phyloP scores from a whole-genome alignment of 148 eudicot genomes.

The Oxyria digyna region DNA sequence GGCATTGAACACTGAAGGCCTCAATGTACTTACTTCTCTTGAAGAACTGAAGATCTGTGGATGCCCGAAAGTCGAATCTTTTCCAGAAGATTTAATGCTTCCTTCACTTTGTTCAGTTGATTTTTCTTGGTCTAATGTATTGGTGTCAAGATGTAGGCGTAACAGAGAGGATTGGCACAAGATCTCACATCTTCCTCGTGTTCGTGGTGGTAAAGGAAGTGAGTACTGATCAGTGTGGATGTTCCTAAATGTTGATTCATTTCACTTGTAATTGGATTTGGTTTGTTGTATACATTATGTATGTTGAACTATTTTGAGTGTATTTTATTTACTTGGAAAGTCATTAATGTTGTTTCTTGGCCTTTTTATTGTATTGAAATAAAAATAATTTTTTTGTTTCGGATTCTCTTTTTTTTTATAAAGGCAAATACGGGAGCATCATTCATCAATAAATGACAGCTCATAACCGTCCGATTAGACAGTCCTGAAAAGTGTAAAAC shows the following conservation, averaged over 20 bases:
- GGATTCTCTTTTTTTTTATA: too few relatives aligned
- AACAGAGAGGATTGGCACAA: slow-evolving; percentile 1
- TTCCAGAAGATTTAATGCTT: neutral
- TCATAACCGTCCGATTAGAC: too few relatives aligned
- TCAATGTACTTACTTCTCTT: neutral
- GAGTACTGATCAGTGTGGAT: neutral
- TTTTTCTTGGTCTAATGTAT: neutral
- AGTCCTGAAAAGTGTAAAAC: too few relatives aligned
- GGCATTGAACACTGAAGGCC: neutral
- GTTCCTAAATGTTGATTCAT: neutral
- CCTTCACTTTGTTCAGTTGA: slow-evolving; percentile 5
- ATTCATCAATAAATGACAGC: too few relatives aligned
- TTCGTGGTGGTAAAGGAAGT: neutral
- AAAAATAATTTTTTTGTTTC: too few relatives aligned
- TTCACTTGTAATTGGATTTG: neutral
- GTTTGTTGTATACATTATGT: neutral
- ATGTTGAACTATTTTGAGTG: neutral
- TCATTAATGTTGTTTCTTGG: too few relatives aligned
- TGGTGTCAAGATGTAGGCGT: neutral
- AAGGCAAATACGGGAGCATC: too few relatives aligned
- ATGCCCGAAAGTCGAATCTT: neutral
- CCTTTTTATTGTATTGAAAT: too few relatives aligned
- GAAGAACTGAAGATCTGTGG: slow-evolving; percentile 1
- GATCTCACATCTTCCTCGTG: neutral
- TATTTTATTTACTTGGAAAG: neutral